Evolutionary conservation across 108 stramenopile species (phyloP).

Genomic region (Bacterosira constricta): DNA sequence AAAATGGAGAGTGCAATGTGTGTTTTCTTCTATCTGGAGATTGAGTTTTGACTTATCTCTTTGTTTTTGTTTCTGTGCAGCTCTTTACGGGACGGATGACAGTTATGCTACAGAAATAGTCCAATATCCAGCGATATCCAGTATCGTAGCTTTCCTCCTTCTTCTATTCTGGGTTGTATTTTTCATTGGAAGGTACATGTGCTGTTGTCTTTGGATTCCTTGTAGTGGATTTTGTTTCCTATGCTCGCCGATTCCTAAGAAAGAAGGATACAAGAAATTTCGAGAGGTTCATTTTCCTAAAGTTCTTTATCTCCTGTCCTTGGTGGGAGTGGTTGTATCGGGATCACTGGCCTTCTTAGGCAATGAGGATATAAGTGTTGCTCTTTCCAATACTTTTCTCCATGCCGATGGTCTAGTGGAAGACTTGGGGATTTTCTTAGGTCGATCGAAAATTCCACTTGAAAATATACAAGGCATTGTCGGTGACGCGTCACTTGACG

Average conservation of each 20-base stretch:
- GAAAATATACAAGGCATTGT: constrained; percentile 37
- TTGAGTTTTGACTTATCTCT: not conserved
- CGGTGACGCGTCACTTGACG: constrained; percentile 43
- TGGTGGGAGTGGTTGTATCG: constrained; percentile 20
- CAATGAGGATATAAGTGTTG: constrained; percentile 51
- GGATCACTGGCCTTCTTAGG: constrained; percentile 41
- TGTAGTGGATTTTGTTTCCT: constrained; percentile 32
- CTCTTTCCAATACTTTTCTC: constrained; percentile 38
- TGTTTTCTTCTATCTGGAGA: not conserved
- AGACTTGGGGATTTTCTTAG: constrained; percentile 43
- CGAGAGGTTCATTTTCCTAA: constrained; percentile 30
- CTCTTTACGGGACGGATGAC: not conserved
- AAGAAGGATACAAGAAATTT: constrained; percentile 37
- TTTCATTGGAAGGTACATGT: constrained; percentile 46
- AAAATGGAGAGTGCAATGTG: too few relatives aligned
- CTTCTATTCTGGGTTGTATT: constrained; percentile 45
- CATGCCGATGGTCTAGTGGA: constrained; percentile 37
- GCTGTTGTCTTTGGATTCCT: constrained; percentile 51
- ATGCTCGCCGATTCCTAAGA: constrained; percentile 48
- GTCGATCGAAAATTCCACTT: constrained; percentile 41
- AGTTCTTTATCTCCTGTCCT: constrained; percentile 29
- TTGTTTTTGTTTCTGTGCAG: not conserved
- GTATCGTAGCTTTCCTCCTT: constrained; percentile 25
- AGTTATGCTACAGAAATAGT: constrained; percentile 40
- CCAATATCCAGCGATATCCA: constrained; percentile 4